A percentile compares a stretch with the other conserved stretches of the same genome.
Conservation (phyloP, 495 filamentous ascomycete genomes). For the Hyaloscypha finlandica region DNA sequence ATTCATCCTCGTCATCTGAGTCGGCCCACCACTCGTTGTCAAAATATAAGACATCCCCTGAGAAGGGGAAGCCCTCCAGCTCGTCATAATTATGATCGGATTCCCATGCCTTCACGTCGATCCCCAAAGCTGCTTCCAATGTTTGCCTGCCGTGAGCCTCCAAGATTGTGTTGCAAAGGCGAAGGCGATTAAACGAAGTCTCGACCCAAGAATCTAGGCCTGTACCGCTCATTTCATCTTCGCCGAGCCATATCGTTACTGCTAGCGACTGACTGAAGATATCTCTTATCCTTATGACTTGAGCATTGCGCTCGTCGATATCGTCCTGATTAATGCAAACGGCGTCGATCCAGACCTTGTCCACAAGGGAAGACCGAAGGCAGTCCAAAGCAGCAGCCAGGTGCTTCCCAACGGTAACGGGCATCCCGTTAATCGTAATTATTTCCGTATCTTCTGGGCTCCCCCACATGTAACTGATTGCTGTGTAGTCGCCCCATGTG, state of each 20-base stretch:
- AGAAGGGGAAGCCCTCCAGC: conserved; percentile 15
- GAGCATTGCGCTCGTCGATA: no score
- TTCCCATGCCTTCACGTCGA: conserved; percentile 18
- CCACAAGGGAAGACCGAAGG: conserved; percentile 4
- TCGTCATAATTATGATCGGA: conserved; percentile 20
- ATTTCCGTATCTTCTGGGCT: conserved; percentile 19
- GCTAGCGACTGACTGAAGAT: not conserved
- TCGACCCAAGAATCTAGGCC: no score
- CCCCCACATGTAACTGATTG: conserved; percentile 29
- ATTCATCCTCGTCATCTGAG: conserved; percentile 17
- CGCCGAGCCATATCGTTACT: conserved; percentile 16
- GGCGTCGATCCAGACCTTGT: conserved; percentile 7
- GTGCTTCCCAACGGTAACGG: conserved; percentile 23
- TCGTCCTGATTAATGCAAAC: not conserved
- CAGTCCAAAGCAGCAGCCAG: conserved; percentile 25
- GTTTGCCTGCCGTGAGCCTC: no score
- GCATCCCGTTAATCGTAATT: conserved; percentile 25
- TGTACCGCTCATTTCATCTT: conserved; percentile 4
- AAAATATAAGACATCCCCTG: conserved; percentile 5
- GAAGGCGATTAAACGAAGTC: no score
- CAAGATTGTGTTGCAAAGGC: no score
- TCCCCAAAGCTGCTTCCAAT: conserved; percentile 14
- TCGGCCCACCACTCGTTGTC: conserved; percentile 1
- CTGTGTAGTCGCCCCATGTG: conserved; percentile 30
- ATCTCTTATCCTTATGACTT: no score